Evolutionary conservation across 257 asterid species (phyloP), one percentile per base, ranked within the genome.

Genomic region (Vinca minor): DNA sequence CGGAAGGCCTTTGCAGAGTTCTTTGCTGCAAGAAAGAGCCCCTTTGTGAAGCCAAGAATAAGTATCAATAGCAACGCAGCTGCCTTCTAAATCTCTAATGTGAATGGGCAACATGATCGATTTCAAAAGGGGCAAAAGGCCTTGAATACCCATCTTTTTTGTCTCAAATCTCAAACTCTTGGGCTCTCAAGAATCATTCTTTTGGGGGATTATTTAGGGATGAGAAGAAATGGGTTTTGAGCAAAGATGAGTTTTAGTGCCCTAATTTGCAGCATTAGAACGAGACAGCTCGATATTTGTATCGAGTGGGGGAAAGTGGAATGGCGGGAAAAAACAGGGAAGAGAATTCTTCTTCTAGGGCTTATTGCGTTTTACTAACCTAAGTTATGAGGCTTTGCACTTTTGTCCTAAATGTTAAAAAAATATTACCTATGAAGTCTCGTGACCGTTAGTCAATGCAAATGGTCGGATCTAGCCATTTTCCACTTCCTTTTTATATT

Each of bases 21-120:
- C 91, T 65, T 84, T 82, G 81, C 98, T 87, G 75, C 96, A 89
- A 61, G 94, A 82, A 73, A 92, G 85, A 10, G 96, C 98, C n/a
- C 98, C 98, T 76, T 87, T 92, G 77, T 92, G 98, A 42, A 92
- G 91, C 97, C 98, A 92, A 67, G 98, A 92, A 78, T 92, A 92
- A 0, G 98, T 87, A 45, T 92, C 98, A 64, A 89, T 74, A 61
- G 98, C 95, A 12, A 89, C 98, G 59, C 32, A 78, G 64, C 95
- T 81, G 4, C 95, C 98, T 59, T 80, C 79, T 71, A 89, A 74
- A 32, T 87, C 98, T 77, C 84, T 92, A 20, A 89, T 73, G 79
- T 92, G 92, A 57, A 84, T 76, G 58, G 95, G 94, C 48, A 77
- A 61, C 98, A 92, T 85, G 59, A 89, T 92, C 39, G 98, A 92